phyloP scores from a whole-genome alignment of 78 protist species.

The Dictyostelium brefeldianum region DNA sequence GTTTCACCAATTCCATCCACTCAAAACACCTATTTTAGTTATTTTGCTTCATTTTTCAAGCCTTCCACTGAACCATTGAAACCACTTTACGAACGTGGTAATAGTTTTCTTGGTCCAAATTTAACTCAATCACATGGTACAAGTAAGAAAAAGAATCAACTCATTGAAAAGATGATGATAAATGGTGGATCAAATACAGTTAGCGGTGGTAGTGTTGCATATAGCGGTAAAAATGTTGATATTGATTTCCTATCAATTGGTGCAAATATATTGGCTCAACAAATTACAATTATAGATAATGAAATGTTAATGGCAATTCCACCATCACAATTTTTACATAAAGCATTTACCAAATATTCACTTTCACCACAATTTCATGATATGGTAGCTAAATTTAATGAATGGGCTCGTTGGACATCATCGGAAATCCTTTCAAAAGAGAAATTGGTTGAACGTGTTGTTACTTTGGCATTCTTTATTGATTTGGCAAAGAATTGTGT shows the following conservation, averaged over 20 bases:
- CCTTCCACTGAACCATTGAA: constrained; percentile 13
- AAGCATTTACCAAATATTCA: constrained; percentile 38
- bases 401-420: constrained; percentile 66
- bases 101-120: constrained; percentile 30
- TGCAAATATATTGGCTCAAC: constrained; percentile 36
- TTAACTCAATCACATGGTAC: neutral
- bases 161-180: constrained; percentile 2
- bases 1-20: constrained; percentile 6
- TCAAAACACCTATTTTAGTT: constrained; percentile 22
- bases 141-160: neutral
- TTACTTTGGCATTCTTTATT: constrained; percentile 45
- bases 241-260: constrained; percentile 54
- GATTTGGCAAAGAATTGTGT: constrained; percentile 67
- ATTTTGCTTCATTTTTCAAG: constrained; percentile 45
- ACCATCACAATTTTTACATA: constrained; percentile 66
- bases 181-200: neutral
- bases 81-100: constrained; percentile 55
- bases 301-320: constrained; percentile 69
- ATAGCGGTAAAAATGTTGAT: neutral
- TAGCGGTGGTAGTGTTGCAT: neutral
- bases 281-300: constrained; percentile 54
- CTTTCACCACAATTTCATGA: constrained; percentile 57
- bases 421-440: constrained; percentile 54
- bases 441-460: constrained; percentile 34
- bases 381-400: constrained; percentile 62